Conservation (phyloP, 371 early-diverging fungal species). For the Blastocladiella emersonii region DNA sequence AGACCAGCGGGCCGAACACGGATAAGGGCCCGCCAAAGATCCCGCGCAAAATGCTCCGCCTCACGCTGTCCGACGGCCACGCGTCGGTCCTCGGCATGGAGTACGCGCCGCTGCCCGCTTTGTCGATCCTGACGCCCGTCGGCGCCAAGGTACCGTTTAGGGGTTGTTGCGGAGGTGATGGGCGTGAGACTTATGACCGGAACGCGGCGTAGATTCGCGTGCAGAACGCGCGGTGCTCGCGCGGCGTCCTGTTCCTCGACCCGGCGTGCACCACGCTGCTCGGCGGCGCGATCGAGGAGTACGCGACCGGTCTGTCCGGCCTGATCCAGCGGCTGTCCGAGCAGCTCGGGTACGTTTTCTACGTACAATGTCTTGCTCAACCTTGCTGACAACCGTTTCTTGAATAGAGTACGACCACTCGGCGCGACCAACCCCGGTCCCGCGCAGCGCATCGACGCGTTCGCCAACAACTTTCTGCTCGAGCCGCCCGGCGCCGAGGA, state of each 20-base stretch:
- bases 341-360: background rate
- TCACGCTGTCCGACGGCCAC: background rate
- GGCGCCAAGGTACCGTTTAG: background rate
- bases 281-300: conserved; percentile 1
- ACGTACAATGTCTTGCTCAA: background rate
- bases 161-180: too few species aligned
- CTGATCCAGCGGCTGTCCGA: background rate
- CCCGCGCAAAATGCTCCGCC: background rate
- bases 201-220: background rate
- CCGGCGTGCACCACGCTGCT: background rate
- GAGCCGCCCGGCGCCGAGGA: background rate
- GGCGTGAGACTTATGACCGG: background rate
- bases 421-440: background rate
- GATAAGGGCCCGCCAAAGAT: background rate
- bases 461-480: background rate
- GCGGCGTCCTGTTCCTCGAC: background rate
- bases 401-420: background rate
- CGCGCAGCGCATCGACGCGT: background rate
- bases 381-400: background rate
- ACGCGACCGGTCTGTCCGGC: background rate
- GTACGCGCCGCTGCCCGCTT: background rate
- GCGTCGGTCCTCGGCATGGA: background rate
- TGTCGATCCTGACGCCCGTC: background rate
- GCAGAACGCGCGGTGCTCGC: background rate
- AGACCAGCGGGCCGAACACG: background rate